Evolutionary conservation across 805 yeast species (phyloP).

Genomic region (Metschnikowia orientalis): DNA sequence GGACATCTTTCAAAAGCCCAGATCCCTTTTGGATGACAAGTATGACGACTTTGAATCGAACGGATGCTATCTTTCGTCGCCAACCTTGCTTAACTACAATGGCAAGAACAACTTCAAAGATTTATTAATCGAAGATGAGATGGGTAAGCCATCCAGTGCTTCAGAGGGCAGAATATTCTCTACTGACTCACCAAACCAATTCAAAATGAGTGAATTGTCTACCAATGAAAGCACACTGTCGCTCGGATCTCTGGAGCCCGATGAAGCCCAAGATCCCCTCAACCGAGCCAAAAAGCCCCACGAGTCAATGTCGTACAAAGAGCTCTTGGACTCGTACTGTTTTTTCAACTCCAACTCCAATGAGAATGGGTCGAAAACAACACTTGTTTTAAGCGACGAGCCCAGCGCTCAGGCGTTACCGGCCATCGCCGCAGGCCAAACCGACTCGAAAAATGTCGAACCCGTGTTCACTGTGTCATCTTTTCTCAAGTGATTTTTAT

Average conservation of each 20-base stretch:
- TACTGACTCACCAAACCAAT: constrained; percentile 1
- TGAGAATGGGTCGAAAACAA: constrained; percentile 16
- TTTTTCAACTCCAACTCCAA: constrained; percentile 40
- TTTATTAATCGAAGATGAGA: constrained; percentile 4
- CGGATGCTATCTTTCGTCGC: constrained; percentile 35
- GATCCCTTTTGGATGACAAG: no score
- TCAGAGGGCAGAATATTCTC: constrained; percentile 1
- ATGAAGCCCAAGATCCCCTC: not conserved
- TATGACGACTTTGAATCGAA: constrained; percentile 30
- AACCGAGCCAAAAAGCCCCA: constrained; percentile 13
- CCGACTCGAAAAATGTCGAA: constrained; percentile 1
- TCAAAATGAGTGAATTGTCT: constrained; percentile 1
- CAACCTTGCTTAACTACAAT: constrained; percentile 27
- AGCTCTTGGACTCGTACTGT: constrained; percentile 56
- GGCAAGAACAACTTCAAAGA: constrained; percentile 7
- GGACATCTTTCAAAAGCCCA: constrained; percentile 11
- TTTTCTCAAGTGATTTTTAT: no score
- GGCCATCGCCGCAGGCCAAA: not conserved
- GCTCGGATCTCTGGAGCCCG: no score
- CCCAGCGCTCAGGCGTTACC: constrained; percentile 5
- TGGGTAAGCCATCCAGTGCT: not conserved
- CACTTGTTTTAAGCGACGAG: constrained; percentile 17
- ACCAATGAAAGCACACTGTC: constrained; percentile 2
- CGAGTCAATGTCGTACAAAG: constrained; percentile 52
- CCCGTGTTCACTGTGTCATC: constrained; percentile 15